Conservation (phyloP, 179 eudicot genomes). For the Silene coronaria region DNA sequence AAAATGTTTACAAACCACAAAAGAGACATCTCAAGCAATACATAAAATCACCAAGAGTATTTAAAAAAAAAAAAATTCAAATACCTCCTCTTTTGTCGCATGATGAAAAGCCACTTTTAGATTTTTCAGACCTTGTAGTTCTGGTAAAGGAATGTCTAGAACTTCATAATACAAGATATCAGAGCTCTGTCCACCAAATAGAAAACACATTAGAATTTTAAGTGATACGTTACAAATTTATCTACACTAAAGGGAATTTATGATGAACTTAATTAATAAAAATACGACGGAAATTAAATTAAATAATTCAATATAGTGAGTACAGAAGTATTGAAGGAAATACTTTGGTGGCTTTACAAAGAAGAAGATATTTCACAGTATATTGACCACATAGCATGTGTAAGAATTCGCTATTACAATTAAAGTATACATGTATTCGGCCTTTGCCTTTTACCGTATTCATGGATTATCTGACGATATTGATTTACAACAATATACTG, state of each 20-base stretch:
- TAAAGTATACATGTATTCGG: neutral
- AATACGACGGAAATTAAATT: too few species aligned
- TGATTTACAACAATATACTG: neutral
- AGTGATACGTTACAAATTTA: constrained; percentile 5
- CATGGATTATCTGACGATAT: neutral
- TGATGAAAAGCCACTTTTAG: constrained; percentile 80
- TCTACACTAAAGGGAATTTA: neutral
- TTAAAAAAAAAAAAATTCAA: neutral
- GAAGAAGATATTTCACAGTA: too few species aligned
- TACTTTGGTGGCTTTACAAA: too few species aligned
- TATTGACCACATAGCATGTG: too few species aligned
- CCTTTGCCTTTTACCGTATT: neutral
- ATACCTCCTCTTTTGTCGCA: constrained; percentile 78
- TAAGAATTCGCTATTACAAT: too few species aligned
- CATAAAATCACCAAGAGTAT: neutral
- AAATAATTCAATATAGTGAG: too few species aligned
- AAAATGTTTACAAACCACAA: neutral
- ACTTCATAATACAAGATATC: constrained; percentile 85
- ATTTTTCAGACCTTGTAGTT: constrained; percentile 78
- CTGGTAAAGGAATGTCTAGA: constrained; percentile 82
- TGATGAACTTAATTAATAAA: neutral
- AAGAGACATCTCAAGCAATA: neutral
- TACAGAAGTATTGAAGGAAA: too few species aligned
- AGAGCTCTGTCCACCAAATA: constrained; percentile 42
- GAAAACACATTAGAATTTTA: constrained; percentile 3